Base-by-base conservation (phyloP, 2,329 filamentous ascomycete genomes). In the Colletotrichum echinochloae region DNA sequence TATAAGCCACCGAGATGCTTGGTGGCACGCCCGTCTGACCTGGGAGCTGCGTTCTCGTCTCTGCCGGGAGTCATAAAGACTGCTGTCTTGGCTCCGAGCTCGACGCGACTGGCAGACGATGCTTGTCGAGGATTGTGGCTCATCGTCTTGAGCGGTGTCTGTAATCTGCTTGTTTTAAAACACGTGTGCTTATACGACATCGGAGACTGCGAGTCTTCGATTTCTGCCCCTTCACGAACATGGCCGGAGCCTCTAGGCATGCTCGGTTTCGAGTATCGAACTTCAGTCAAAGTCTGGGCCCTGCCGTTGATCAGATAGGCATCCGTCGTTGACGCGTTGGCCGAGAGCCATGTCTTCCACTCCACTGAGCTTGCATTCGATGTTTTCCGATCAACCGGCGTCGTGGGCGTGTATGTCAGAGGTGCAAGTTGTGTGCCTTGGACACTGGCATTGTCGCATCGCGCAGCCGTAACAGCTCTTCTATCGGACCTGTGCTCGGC, bases 261-360 rank as follows among this genome's bases (percentile, higher is more conserved):
- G 3, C 74, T 74, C 8, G 73, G 66, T 16, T 77, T 55, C 2
- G 68, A 59, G 39, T 71, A 68, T n/a, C 74, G 63, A 28, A 76
- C 65, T 20, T 71, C 65, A 9, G 28, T 23, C 37, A 57, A 26
- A 7, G 35, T 35, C 48, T 35, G 28, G 14, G n/a, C 33, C 16
- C 7, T 20, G 23, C 44, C 35, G 7, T 52, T 28, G 35, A 35
- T n/a, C 5, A 60, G 16, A 44, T 63, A 60, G 9, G 49, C 28
- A 37, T 62, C 49, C 7, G 28, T 28, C 7, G 84, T 85, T 0
- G 84, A 84, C 11, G 86, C 82, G 51, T 88, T 84, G 2, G 84
- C 81, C 11, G 86, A 86, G 48, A 89, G 82, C 84, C 83, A 86
- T 0, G 79, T 83, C 76, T 88, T 88, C 87, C 86, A 89, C 67